Evolutionary conservation across 805 yeast species (phyloP), one percentile per base, ranked within the genome.

Genomic region (Metschnikowia borealis): DNA sequence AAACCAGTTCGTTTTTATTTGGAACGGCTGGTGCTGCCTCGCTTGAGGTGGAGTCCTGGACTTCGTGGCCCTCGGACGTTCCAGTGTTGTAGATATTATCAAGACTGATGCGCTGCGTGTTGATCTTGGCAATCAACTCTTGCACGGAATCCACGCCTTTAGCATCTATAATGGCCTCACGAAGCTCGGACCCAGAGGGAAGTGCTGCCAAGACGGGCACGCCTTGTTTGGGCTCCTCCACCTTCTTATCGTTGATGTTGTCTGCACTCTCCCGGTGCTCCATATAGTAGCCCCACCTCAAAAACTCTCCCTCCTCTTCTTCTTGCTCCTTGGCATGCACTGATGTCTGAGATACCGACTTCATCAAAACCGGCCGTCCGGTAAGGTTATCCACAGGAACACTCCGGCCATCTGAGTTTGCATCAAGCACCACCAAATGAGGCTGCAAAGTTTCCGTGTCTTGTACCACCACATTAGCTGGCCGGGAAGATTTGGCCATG

Each of bases 231-330:
- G 35, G 34, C 10, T 44, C 57, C 15, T 48, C 56, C n/a, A 26
- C 38, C 21, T 41, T 44, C 26, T 44, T 35, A 3, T 44, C 40
- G 6, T 47, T 18, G 7, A 38, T n/a, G 5, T 44, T 50, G 14
- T 55, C 66, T 33, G 63, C 56, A 31, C 64, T 65, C 46, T 55
- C 71, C 53, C 84, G 81, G 61, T 82, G 88, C 62, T 84, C 87
- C 56, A 89, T 83, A 60, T 82, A 87, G 61, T 83, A 81, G 17
- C 96, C 96, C 83, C 89, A 83, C 68, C 86, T 83, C 66, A 88
- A 96, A 55, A 89, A 78, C 62, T 87, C 96, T 59, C 97, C 97
- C 71, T 90, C 97, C 64, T 90, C 97, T 53, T 83, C 84, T 63
- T 89, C 96, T 65, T 87, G 89, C 55, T 79, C 80, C 64, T 81